Conservation (phyloP, 2,329 filamentous ascomycete genomes). For the Hirsutella rhossiliensis region DNA sequence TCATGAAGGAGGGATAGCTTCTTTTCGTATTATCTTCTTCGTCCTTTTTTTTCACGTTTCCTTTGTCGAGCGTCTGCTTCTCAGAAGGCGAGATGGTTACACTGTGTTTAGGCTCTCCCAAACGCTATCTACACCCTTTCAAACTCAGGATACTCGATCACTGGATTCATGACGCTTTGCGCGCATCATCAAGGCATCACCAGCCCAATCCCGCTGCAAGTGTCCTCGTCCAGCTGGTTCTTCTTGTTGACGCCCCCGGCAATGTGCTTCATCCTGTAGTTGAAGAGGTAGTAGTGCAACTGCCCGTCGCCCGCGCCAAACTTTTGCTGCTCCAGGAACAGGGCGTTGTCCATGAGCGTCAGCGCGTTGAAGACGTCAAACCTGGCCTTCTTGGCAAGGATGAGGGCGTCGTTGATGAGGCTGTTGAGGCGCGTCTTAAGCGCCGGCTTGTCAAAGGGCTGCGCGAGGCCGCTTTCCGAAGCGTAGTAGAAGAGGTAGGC, state of each 20-base stretch:
- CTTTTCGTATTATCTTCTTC: background rate
- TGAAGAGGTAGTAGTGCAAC: constrained; percentile 95
- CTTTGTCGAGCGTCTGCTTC: too few species aligned
- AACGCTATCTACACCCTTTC: too few species aligned
- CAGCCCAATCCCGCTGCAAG: constrained; percentile 77
- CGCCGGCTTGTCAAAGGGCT: constrained; percentile 38
- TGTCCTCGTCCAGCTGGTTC: constrained; percentile 65
- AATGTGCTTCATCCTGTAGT: constrained; percentile 83
- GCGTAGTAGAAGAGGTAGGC: constrained; percentile 98
- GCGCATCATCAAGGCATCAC: constrained; percentile 48
- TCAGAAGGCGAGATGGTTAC: too few species aligned
- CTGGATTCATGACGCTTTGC: too few species aligned
- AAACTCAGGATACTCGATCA: background rate
- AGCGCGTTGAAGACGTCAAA: constrained; percentile 98
- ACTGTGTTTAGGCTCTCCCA: too few species aligned
- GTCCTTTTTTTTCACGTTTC: too few species aligned
- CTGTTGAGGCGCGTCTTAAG: constrained; percentile 71
- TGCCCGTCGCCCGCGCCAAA: constrained; percentile 92
- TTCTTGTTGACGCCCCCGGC: constrained; percentile 70
- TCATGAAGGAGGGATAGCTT: background rate
- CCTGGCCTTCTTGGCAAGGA: constrained; percentile 69
- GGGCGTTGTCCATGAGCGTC: constrained; percentile 82
- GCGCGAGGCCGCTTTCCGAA: constrained; percentile 60
- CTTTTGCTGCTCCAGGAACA: constrained; percentile 89
- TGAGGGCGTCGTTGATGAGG: constrained; percentile 73